Percentiles rank a stretch among this genome's conserved stretches.
phyloP scores from a whole-genome alignment of 2,329 filamentous ascomycete genomes.

The Talaromyces rugulosus region DNA sequence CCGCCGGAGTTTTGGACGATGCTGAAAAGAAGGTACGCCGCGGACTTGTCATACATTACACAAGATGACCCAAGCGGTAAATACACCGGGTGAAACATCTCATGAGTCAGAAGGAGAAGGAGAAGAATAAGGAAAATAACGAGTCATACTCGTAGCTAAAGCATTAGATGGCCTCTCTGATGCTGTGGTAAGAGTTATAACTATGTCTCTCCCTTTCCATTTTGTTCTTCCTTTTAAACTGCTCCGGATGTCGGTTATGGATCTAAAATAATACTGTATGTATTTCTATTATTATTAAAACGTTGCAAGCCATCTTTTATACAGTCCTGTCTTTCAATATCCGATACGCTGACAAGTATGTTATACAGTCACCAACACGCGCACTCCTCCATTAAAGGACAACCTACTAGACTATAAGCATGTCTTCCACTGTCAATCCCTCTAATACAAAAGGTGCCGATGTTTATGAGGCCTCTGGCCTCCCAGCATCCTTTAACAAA shows the following conservation, averaged over 20 bases:
- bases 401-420: neutral
- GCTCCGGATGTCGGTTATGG: too few relatives aligned
- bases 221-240: too few relatives aligned
- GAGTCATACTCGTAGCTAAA: neutral
- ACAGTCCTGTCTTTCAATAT: neutral
- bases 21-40: neutral
- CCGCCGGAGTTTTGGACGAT: neutral
- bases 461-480: neutral
- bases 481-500: too few relatives aligned
- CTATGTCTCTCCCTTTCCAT: neutral
- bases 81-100: neutral
- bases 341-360: neutral
- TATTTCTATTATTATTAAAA: neutral
- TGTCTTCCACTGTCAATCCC: neutral
- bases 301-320: neutral
- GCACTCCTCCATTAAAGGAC: neutral
- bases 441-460: neutral
- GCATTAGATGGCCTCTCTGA: neutral
- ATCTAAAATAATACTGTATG: neutral
- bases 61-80: neutral
- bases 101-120: neutral
- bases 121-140: neutral
- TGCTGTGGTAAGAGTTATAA: neutral
- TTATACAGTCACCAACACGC: neutral
- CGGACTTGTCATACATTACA: neutral